A percentile compares a stretch with the other conserved stretches of the same genome.
Conservation (phyloP, 371 early-diverging fungal species). For the Syncephalis plumigaleata region DNA sequence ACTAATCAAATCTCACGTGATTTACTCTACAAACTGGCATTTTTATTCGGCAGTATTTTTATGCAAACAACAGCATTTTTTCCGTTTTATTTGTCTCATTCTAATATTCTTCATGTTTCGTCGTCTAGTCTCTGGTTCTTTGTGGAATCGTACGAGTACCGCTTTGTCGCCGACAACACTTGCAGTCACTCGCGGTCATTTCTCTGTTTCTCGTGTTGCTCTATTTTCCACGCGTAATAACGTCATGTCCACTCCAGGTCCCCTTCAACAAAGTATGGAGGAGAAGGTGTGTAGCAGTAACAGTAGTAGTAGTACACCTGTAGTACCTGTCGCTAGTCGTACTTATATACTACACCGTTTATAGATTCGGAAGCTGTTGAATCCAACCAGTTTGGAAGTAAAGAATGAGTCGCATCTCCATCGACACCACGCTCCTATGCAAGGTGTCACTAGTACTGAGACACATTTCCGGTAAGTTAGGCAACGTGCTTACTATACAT, state of each 20-base stretch:
- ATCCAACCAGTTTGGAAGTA: slow-evolving; percentile 34
- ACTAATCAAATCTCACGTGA: too few relatives aligned
- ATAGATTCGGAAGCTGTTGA: slow-evolving; percentile 28
- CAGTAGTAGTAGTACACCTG: neutral
- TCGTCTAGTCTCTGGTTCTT: too few relatives aligned
- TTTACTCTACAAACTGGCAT: too few relatives aligned
- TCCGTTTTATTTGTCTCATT: too few relatives aligned
- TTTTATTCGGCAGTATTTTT: too few relatives aligned
- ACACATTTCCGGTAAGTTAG: slow-evolving; percentile 49
- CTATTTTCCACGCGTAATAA: neutral
- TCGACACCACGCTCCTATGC: slow-evolving; percentile 57
- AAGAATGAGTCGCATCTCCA: slow-evolving; percentile 58
- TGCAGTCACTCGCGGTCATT: too few relatives aligned
- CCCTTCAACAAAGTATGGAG: slow-evolving; percentile 1
- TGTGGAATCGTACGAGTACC: too few relatives aligned
- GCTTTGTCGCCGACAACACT: too few relatives aligned
- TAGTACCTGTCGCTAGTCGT: neutral
- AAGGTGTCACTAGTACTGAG: slow-evolving; percentile 45
- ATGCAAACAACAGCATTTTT: too few relatives aligned
- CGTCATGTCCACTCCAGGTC: neutral
- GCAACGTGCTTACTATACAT: too few relatives aligned
- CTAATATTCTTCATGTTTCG: too few relatives aligned
- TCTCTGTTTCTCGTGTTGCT: too few relatives aligned
- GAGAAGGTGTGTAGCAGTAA: slow-evolving; percentile 1
- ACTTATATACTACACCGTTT: neutral